Base-by-base conservation (phyloP, 371 early-diverging fungal genomes). In the Apophysomyces ossiformis region DNA sequence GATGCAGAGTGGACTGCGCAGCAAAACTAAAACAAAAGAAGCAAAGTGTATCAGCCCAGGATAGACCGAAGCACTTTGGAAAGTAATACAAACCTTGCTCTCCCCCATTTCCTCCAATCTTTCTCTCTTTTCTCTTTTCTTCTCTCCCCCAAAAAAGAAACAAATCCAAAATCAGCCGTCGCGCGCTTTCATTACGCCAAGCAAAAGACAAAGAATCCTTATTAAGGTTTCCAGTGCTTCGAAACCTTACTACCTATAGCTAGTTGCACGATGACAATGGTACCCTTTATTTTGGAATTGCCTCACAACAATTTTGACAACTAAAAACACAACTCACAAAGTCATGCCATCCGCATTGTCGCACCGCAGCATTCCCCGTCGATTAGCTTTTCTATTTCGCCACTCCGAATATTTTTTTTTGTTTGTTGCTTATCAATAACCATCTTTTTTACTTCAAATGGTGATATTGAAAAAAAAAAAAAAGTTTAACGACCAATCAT, bases 61-160 rank as follows among this genome's bases (percentile, higher is more conserved):
- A 50, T n/a, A 50, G 21, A 50, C 58, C 58, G 64, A 64, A 57
- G 64, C 64, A 64, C 64, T 64, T 64, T 57, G 35, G 32, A 36
- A 44, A 36, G 21, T 39, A 64, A 54, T 32, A 41, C 41, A 13
- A 13, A 41, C 41, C 41, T 41, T 57, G 38, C 21, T 36, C 57
- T 54, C 57, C 58, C 57, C 64, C 41, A 37, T 57, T 44, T n/a
- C 26, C 15, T 64, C 45, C 56, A 56, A 26, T 26, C 32, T 26
- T 26, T 26, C 32, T 26, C 32, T 26, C 32, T 26, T 26, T 26
- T 26, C 32, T 26, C 3, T 26, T 26, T 26, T 26, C 32, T 1
- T 26, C 32, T 26, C 32, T 41, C 57, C 64, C 56, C 58, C 64
- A 37, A 57, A 57, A 57, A 16, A 11, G 41, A 36, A 26, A 26